phyloP scores from a whole-genome alignment of 2,329 filamentous ascomycete genomes.

The Pestalotiopsis sp. region DNA sequence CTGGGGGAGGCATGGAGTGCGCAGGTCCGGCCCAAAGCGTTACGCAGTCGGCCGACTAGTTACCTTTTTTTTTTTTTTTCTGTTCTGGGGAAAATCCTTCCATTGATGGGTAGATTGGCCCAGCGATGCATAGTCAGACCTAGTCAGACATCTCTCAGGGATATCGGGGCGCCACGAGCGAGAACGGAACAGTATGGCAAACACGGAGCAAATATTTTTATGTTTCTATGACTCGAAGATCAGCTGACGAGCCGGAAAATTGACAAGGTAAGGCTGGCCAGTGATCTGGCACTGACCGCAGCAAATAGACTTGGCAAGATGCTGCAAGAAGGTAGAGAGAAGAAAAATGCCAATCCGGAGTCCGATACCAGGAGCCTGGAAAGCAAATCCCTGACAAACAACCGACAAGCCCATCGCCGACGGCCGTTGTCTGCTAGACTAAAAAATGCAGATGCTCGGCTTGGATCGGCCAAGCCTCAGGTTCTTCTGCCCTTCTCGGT shows the following conservation, averaged over 20 bases:
- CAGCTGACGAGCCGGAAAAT: not conserved
- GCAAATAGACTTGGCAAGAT: not conserved
- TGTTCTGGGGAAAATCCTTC: not conserved
- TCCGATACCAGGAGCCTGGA: not conserved
- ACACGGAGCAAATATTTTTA: not conserved
- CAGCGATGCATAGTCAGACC: not conserved
- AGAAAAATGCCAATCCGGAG: not conserved
- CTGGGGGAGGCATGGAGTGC: not conserved
- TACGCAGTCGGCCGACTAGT: not conserved
- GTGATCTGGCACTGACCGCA: not conserved
- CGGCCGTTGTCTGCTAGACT: not conserved
- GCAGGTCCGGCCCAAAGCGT: not conserved
- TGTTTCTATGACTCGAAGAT: not conserved
- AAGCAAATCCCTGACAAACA: not conserved
- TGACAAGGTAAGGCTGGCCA: not conserved
- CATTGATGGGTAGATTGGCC: not conserved
- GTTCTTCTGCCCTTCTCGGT: not conserved
- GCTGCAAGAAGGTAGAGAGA: not conserved
- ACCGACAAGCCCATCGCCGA: not conserved
- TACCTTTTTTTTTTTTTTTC: not conserved
- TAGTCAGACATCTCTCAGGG: not conserved
- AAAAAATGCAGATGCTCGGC: not conserved
- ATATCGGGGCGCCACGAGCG: not conserved
- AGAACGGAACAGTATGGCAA: not conserved
- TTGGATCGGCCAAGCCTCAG: slow-evolving; percentile 9